Evolutionary conservation across 2,329 filamentous ascomycete genomes (phyloP), one percentile per base, ranked within the genome.

Genomic region (Pestalotiopsis sp.): DNA sequence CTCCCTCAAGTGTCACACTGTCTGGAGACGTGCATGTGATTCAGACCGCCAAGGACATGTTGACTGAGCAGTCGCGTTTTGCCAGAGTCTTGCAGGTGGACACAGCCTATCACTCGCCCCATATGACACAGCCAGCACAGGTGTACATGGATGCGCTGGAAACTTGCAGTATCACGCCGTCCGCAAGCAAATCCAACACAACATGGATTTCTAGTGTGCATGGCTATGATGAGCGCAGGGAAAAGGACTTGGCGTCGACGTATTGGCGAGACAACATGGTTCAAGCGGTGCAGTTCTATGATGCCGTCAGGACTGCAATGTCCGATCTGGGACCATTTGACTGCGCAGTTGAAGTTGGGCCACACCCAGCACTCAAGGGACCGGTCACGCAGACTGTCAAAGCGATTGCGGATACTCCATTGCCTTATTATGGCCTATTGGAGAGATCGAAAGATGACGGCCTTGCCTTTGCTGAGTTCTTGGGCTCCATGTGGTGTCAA

Each of bases 81-180:
- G 77, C 78, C 0, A 74, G 80, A 2, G 12, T 77, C 0, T 74
- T 87, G 6, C 71, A 72, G 1, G 80, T 86, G 0, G 82, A 85
- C 59, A 83, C 79, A 0, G 85, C 84, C 0, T 87, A 86, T 65
- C 85, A 87, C 73, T 86, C 84, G 0, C 78, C 78, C 1, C 85
- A 86, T 70, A 87, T 87, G 84, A 63, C 73, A 1, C 68, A 31
- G 25, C 74, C 81, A 0, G 78, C 80, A 0, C 70, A 49, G 0
- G 69, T 76, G 63, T 85, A 85, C 67, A 69, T 77, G 3, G 67
- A 78, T 31, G 73, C 72, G 1, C 69, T 84, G 56, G 41, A 66
- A 2, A 67, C 66, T 17, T 79, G 76, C 38, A 69, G 68, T 17
- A 77, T 84, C 31, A 49, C 69, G 0, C 76, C 78, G 0, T 27